Percentiles rank a stretch among this genome's conserved stretches.
These are phyloP conservation scores for Malassezia nana DNA, from an alignment of 1,284 basidiomycete genomes.

Conservation along the genomic window DNA sequence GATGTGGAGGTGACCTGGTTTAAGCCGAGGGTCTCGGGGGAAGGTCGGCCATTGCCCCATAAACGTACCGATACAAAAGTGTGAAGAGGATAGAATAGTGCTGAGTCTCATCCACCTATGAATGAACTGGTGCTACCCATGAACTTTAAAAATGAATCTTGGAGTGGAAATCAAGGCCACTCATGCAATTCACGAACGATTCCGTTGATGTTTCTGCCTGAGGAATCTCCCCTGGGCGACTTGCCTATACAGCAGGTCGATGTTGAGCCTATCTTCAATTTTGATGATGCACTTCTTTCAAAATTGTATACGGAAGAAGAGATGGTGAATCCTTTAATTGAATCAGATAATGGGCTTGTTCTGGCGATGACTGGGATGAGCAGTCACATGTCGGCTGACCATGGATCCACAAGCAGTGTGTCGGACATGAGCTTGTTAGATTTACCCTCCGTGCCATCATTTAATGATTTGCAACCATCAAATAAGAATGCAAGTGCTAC, in stretches of 20 bases:
- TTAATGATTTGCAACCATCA: neutral
- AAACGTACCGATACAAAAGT: neutral
- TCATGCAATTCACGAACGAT: neutral
- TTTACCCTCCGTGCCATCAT: neutral
- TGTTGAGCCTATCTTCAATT: neutral
- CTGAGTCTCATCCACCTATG: neutral
- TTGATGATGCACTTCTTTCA: conserved; percentile 3
- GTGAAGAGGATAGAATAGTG: neutral
- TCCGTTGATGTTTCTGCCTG: neutral
- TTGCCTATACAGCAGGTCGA: neutral
- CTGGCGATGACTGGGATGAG: conserved; percentile 3
- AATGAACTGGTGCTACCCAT: neutral
- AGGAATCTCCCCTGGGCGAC: neutral
- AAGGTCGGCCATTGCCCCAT: neutral
- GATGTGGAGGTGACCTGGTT: neutral
- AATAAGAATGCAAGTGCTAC: neutral
- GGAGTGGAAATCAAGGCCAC: neutral
- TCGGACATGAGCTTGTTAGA: neutral
- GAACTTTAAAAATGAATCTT: neutral
- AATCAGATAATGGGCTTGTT: conserved; percentile 3
- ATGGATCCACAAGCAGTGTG: neutral
- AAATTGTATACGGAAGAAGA: conserved; percentile 6
- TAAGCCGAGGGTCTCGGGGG: neutral
- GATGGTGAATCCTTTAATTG: conserved; percentile 8
- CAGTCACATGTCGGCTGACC: neutral